Percentiles rank a stretch among this genome's conserved stretches.
Conservation (phyloP, 2,329 filamentous ascomycete genomes). For the Talaromyces sp. region DNA sequence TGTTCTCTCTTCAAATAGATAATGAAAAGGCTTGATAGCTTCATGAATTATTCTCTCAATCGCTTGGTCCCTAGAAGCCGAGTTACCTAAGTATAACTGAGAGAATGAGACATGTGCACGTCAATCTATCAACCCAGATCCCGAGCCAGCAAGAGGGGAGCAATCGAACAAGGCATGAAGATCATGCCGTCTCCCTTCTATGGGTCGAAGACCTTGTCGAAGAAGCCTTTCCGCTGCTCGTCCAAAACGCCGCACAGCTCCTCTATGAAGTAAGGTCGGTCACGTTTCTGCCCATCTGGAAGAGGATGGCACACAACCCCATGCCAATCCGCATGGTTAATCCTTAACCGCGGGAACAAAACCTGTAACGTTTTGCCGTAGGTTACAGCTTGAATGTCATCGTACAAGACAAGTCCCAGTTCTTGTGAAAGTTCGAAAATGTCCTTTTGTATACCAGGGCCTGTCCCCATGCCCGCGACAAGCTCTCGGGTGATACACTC, state of each 20-base stretch:
- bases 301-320: background rate
- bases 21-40: background rate
- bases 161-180: background rate
- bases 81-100: background rate
- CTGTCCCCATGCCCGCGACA: background rate
- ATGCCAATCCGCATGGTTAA: conserved; percentile 7
- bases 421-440: background rate
- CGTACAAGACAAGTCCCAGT: background rate
- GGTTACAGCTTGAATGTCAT: background rate
- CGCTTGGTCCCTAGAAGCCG: background rate
- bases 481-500: background rate
- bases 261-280: background rate
- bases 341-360: background rate
- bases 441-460: background rate
- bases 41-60: background rate
- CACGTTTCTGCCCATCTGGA: background rate
- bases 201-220: background rate
- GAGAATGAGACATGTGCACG: background rate
- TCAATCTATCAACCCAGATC: background rate
- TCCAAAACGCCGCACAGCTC: background rate
- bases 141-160: background rate
- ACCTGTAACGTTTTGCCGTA: background rate
- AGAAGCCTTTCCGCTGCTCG: background rate
- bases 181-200: background rate
- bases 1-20: background rate